Percentiles rank a stretch among this genome's conserved stretches.
Evolutionary conservation across 208 protist species (phyloP).

Genomic region (Borovskyia barvae): DNA sequence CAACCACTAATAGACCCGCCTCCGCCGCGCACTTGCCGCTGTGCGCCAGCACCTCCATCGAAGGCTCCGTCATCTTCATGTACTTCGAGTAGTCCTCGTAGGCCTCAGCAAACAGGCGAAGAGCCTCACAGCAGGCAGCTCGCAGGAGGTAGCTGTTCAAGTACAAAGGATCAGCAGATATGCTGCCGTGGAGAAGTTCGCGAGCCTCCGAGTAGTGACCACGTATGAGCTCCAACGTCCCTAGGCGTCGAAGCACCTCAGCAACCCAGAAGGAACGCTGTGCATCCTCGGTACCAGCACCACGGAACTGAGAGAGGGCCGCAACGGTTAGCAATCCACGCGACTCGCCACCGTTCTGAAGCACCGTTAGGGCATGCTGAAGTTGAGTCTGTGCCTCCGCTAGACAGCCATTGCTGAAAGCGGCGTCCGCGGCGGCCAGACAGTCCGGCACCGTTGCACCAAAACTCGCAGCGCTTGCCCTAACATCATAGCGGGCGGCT

Average conservation of each 20-base stretch:
- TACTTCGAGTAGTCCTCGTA: constrained; percentile 87
- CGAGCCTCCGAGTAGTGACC: constrained; percentile 58
- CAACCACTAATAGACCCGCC: constrained; percentile 52
- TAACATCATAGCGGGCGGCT: background rate
- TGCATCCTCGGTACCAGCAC: constrained; percentile 6
- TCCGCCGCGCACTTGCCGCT: constrained; percentile 82
- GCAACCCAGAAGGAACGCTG: constrained; percentile 33
- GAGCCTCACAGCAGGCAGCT: constrained; percentile 72
- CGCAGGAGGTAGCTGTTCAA: constrained; percentile 69
- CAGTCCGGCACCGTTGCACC: constrained; percentile 19
- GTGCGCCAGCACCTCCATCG: constrained; percentile 72
- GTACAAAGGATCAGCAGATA: constrained; percentile 59
- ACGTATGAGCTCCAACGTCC: constrained; percentile 53
- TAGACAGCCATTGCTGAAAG: constrained; percentile 39
- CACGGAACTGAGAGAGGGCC: constrained; percentile 12
- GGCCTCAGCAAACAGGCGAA: constrained; percentile 40
- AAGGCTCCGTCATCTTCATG: constrained; percentile 61
- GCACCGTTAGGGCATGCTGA: constrained; percentile 52
- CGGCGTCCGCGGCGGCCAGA: constrained; percentile 30
- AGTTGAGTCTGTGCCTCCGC: constrained; percentile 38
- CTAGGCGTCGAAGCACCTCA: constrained; percentile 53
- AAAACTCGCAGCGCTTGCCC: background rate
- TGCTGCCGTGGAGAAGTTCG: constrained; percentile 55
- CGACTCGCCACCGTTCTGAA: constrained; percentile 51
- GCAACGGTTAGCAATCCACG: constrained; percentile 14